phyloP scores from a whole-genome alignment of 176 grass and related monocot genomes.

The Panicum miliaceum region DNA sequence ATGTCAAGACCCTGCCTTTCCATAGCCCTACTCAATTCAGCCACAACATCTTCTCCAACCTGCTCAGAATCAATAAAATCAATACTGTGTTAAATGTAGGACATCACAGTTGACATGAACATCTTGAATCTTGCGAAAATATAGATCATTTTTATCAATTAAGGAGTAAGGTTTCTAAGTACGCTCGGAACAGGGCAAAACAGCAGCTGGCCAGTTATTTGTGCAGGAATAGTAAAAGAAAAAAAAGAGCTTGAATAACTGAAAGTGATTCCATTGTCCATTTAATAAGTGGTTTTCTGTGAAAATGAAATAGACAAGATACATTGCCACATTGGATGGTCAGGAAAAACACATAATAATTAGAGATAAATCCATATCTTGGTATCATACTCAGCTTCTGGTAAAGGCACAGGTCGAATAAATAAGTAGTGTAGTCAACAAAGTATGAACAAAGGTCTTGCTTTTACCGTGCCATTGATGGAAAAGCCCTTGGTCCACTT shows the following conservation, averaged over 20 bases:
- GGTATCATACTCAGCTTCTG: background rate
- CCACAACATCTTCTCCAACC: conserved; percentile 89
- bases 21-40: conserved; percentile 79
- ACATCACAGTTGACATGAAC: background rate
- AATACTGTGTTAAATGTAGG: conserved; percentile 4
- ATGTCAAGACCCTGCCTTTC: conserved; percentile 89
- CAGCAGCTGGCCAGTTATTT: background rate
- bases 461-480: conserved; percentile 82
- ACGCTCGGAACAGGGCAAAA: background rate
- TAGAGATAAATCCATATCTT: background rate
- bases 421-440: background rate
- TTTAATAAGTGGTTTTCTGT: conserved; percentile 5
- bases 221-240: background rate
- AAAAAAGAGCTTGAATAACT: background rate
- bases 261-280: background rate
- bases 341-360: background rate
- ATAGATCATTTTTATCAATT: background rate
- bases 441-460: conserved; percentile 12
- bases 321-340: conserved; percentile 29
- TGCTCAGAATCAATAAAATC: conserved; percentile 49
- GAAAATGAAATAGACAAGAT: background rate
- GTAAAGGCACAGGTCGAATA: background rate
- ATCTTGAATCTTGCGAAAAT: conserved; percentile 11
- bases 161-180: background rate
- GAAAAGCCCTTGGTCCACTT: conserved; percentile 95